Evolutionary conservation across 208 protist genomes (phyloP).

Genomic region (Acanthamoeba divionensis): DNA sequence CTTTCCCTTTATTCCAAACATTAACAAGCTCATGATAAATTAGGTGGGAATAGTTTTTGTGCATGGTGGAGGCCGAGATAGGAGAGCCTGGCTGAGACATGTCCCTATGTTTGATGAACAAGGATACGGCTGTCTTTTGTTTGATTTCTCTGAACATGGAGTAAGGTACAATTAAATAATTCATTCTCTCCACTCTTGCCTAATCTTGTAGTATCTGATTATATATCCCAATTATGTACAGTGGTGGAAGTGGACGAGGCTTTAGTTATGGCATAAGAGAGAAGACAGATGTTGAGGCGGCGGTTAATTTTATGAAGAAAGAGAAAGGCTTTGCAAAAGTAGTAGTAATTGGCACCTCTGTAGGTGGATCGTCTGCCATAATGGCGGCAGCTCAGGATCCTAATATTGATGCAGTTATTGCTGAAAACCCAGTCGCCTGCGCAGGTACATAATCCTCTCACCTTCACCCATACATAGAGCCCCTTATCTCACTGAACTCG

Average conservation of each 20-base stretch:
- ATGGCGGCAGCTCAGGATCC: slow-evolving; percentile 87
- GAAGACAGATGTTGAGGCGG: slow-evolving; percentile 85
- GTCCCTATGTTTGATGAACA: slow-evolving; percentile 84
- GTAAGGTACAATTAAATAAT: too few species aligned
- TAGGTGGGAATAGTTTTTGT: slow-evolving; percentile 86
- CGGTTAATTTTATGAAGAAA: slow-evolving; percentile 80
- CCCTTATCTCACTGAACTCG: background rate
- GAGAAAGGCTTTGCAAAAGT: slow-evolving; percentile 79
- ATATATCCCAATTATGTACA: too few species aligned
- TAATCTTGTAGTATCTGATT: too few species aligned
- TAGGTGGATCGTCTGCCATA: slow-evolving; percentile 86
- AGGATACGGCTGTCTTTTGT: slow-evolving; percentile 86
- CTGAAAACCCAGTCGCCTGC: slow-evolving; percentile 88
- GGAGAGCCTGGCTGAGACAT: slow-evolving; percentile 87
- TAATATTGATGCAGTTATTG: slow-evolving; percentile 84
- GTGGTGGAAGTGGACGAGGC: slow-evolving; percentile 82
- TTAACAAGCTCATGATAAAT: background rate
- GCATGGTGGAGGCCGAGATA: slow-evolving; percentile 88
- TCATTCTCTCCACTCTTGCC: too few species aligned
- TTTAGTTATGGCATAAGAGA: slow-evolving; percentile 89
- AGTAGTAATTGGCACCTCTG: slow-evolving; percentile 87
- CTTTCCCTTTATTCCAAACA: too few species aligned
- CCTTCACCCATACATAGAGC: background rate
- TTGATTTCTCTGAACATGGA: slow-evolving; percentile 88
- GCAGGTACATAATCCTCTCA: slow-evolving; percentile 72